These are phyloP conservation scores for Physcomitrellopsis africana DNA, from an alignment of 225 moss, liverwort and hornwort genomes.

Conservation along the genomic window DNA sequence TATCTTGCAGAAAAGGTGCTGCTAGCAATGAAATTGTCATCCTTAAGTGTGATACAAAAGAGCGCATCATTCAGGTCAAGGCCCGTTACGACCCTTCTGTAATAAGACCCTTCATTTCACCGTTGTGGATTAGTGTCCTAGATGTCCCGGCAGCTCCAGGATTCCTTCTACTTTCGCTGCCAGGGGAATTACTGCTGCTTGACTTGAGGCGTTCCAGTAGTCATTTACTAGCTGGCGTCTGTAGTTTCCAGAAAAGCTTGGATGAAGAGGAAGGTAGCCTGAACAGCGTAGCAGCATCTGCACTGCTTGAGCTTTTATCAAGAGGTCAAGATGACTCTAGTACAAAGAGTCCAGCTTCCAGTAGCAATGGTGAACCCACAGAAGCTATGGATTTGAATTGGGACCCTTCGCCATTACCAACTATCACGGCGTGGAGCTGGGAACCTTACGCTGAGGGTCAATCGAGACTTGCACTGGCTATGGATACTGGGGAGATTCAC, in stretches of 20 bases:
- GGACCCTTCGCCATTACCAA: constrained; percentile 47
- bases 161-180: constrained; percentile 78
- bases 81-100: constrained; percentile 66
- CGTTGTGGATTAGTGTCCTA: constrained; percentile 67
- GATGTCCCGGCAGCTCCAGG: constrained; percentile 89
- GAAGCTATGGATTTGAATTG: constrained; percentile 43
- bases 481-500: constrained; percentile 94
- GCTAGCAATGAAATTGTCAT: constrained; percentile 74
- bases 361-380: constrained; percentile 22
- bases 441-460: constrained; percentile 72
- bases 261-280: constrained; percentile 90
- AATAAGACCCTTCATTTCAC: constrained; percentile 40
- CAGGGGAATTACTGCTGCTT: constrained; percentile 81
- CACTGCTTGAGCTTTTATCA: constrained; percentile 77
- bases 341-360: constrained; percentile 52
- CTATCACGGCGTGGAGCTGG: constrained; percentile 90
- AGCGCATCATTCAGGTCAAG: constrained; percentile 59
- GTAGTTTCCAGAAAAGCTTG: constrained; percentile 52
- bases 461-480: constrained; percentile 78
- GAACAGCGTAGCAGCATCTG: constrained; percentile 93
- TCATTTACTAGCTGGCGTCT: constrained; percentile 47
- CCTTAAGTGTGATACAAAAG: constrained; percentile 67
- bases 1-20: constrained; percentile 62
- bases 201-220: constrained; percentile 73
- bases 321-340: constrained; percentile 61